These are phyloP conservation scores for Magnolia changhungtana DNA, from an alignment of 164 flowering plant species.

Conservation along the genomic window DNA sequence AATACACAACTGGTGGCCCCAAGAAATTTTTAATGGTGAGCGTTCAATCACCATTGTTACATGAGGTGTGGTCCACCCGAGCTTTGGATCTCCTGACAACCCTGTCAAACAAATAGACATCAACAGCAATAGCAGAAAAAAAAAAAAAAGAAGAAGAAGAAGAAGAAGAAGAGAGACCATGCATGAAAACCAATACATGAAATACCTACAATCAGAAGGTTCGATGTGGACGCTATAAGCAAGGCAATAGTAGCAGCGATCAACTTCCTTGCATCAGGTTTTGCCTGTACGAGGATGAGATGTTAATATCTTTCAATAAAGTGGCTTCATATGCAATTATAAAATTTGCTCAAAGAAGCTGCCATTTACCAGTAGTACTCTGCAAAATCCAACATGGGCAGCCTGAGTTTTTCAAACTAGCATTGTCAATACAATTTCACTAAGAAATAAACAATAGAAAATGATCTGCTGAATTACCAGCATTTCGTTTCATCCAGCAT, in stretches of 20 bases:
- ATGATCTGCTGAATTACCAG: too few relatives aligned
- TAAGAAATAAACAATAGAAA: background rate
- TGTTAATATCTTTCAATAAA: background rate
- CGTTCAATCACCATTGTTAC: too few relatives aligned
- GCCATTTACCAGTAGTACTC: conserved; percentile 73
- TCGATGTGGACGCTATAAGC: conserved; percentile 61
- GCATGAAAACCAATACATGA: background rate
- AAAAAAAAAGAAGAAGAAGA: too few relatives aligned
- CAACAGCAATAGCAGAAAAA: too few relatives aligned
- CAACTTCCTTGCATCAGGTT: conserved; percentile 73
- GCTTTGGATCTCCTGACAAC: too few relatives aligned
- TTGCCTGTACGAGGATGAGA: conserved; percentile 50
- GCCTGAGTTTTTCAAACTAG: conserved; percentile 42
- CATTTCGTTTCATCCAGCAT: too few relatives aligned
- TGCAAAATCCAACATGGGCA: conserved; percentile 76
- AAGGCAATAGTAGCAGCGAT: conserved; percentile 63
- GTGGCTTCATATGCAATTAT: background rate
- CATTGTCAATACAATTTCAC: conserved; percentile 6
- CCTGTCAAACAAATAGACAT: too few relatives aligned
- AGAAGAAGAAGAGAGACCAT: too few relatives aligned
- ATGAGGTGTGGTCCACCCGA: too few relatives aligned
- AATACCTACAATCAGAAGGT: conserved; percentile 55
- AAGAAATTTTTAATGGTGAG: too few relatives aligned
- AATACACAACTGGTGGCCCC: too few relatives aligned
- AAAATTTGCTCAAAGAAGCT: background rate